Evolutionary conservation across 495 filamentous ascomycete species (phyloP).

Genomic region (Jackrogersella minutella): DNA sequence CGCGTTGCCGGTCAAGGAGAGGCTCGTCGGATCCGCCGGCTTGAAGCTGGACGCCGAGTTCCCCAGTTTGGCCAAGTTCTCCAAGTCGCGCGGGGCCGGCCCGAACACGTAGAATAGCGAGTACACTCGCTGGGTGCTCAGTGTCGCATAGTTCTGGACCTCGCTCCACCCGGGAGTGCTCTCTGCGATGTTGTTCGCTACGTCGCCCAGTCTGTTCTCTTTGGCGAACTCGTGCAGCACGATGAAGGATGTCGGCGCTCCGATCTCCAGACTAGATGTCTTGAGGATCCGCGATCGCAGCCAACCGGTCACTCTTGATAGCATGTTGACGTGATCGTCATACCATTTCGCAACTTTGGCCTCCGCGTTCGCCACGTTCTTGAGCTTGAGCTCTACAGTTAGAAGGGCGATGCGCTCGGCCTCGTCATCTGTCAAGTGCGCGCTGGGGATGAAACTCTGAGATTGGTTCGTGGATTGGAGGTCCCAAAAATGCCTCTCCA

Average conservation of each 20-base stretch:
- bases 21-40: conserved; percentile 61
- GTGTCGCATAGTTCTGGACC: conserved; percentile 65
- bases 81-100: conserved; percentile 72
- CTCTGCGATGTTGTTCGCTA: conserved; percentile 68
- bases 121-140: conserved; percentile 66
- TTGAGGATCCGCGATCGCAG: conserved; percentile 70
- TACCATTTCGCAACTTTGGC: conserved; percentile 72
- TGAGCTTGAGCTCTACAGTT: conserved; percentile 65
- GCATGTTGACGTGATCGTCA: conserved; percentile 75
- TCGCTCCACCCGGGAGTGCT: conserved; percentile 64
- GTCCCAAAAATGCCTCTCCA: conserved; percentile 74
- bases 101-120: conserved; percentile 81
- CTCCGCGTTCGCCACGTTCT: conserved; percentile 60
- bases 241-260: conserved; percentile 62
- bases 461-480: conserved; percentile 62
- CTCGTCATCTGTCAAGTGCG: conserved; percentile 65
- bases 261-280: conserved; percentile 62
- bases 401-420: conserved; percentile 68
- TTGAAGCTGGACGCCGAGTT: conserved; percentile 55
- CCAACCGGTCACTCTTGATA: conserved; percentile 80
- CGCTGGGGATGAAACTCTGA: conserved; percentile 63
- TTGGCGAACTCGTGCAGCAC: conserved; percentile 75
- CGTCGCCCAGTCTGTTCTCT: conserved; percentile 68
- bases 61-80: conserved; percentile 51
- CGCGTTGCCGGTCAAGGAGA: conserved; percentile 52